A percentile compares a stretch with the other conserved stretches of the same genome.
Conservation (phyloP, 1,284 basidiomycete genomes). For the Wallemia hederae region DNA sequence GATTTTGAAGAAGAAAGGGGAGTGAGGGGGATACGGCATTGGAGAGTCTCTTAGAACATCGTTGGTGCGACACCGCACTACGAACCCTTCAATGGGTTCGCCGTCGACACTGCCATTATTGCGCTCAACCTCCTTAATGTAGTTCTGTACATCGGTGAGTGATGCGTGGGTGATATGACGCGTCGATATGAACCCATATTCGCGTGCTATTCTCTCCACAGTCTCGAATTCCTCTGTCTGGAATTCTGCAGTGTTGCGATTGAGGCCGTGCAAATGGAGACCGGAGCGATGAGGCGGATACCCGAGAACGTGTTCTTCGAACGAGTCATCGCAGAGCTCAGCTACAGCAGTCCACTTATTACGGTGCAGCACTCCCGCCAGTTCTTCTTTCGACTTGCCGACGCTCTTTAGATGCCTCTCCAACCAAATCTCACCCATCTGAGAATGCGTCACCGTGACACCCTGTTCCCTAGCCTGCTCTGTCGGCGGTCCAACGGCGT, state of each 20-base stretch:
- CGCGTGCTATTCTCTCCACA: slow-evolving; percentile 50
- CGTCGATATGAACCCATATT: slow-evolving; percentile 80
- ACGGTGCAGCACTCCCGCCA: slow-evolving; percentile 48
- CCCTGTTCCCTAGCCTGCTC: neutral
- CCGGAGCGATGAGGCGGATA: slow-evolving; percentile 60
- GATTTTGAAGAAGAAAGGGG: slow-evolving; percentile 95
- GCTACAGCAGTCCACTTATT: slow-evolving; percentile 68
- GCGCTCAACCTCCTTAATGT: slow-evolving; percentile 37
- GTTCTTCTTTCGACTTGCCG: slow-evolving; percentile 36
- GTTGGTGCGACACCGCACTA: slow-evolving; percentile 48
- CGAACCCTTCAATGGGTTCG: slow-evolving; percentile 78
- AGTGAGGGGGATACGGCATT: slow-evolving; percentile 44
- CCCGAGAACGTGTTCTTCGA: slow-evolving; percentile 85
- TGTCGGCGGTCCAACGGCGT: slow-evolving; percentile 34
- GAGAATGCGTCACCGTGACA: slow-evolving; percentile 26
- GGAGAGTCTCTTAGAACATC: slow-evolving; percentile 14
- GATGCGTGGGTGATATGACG: slow-evolving; percentile 29
- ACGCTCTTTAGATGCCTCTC: slow-evolving; percentile 32
- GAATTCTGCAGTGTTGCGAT: slow-evolving; percentile 40
- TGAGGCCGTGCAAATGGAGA: slow-evolving; percentile 77
- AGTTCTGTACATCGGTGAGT: slow-evolving; percentile 36
- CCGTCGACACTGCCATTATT: slow-evolving; percentile 46
- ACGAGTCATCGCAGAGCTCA: slow-evolving; percentile 90
- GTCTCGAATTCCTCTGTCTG: slow-evolving; percentile 34
- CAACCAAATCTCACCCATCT: slow-evolving; percentile 59